These are phyloP conservation scores for Shiraia bambusicola DNA, from an alignment of 2,329 filamentous ascomycete genomes.

Conservation along the genomic window DNA sequence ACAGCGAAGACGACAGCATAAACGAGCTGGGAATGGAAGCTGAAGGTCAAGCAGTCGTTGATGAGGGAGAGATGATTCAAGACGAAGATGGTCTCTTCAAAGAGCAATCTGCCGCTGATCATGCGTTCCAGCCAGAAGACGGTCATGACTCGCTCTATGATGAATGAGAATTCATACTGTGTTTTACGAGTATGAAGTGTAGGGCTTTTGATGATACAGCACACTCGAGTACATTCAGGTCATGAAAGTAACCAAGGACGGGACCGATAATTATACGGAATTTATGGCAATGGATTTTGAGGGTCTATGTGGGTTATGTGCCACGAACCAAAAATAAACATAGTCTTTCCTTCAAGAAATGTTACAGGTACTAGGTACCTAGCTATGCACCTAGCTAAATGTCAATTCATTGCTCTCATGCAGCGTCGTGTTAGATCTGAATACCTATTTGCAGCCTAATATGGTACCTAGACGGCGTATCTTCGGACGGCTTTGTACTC, in stretches of 20 bases:
- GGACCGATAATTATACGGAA: no score
- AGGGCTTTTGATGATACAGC: neutral
- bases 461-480: no score
- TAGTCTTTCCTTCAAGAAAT: no score
- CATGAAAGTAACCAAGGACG: no score
- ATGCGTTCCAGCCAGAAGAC: slow-evolving; percentile 9
- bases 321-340: no score
- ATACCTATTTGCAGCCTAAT: no score
- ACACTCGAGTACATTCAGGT: no score
- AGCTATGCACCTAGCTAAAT: no score
- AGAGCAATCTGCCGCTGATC: slow-evolving; percentile 26
- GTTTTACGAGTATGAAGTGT: neutral
- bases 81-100: slow-evolving; percentile 21
- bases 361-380: no score
- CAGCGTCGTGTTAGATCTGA: no score
- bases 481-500: no score
- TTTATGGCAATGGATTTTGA: neutral
- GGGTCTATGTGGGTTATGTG: neutral
- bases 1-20: neutral
- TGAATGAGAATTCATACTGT: slow-evolving; percentile 12
- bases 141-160: slow-evolving; percentile 26
- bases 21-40: neutral
- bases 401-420: no score
- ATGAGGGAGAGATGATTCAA: slow-evolving; percentile 5
- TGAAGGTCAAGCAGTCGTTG: neutral